A percentile compares a stretch with the other conserved stretches of the same genome.
phyloP scores from a whole-genome alignment of 2,329 filamentous ascomycete genomes.

The Colletotrichum chlorophyti region DNA sequence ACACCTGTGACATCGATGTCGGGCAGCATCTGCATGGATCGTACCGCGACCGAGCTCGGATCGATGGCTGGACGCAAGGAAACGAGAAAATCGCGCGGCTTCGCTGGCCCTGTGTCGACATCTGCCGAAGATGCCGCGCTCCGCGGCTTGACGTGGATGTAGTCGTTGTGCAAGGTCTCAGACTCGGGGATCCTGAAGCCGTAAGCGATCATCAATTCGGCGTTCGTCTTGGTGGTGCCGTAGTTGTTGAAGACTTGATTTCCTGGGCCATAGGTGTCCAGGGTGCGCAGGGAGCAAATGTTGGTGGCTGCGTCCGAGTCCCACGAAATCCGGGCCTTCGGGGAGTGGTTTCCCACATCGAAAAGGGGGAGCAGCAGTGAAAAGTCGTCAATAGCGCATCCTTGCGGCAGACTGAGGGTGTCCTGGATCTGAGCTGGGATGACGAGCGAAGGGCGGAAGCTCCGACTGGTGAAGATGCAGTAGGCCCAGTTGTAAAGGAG shows the following conservation, averaged over 20 bases:
- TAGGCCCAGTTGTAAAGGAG: conserved; percentile 69
- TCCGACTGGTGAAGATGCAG: conserved; percentile 69
- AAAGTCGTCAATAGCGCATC: conserved; percentile 62
- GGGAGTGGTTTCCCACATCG: conserved; percentile 76
- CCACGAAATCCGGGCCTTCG: conserved; percentile 67
- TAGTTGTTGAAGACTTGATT: conserved; percentile 75
- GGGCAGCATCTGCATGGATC: conserved; percentile 45
- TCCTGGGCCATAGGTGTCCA: conserved; percentile 44
- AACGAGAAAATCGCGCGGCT: conserved; percentile 54
- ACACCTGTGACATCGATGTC: conserved; percentile 33
- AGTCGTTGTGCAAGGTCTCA: conserved; percentile 62
- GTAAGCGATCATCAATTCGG: conserved; percentile 70
- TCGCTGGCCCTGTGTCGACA: conserved; percentile 28
- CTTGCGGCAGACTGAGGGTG: conserved; percentile 40
- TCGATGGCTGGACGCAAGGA: conserved; percentile 57
- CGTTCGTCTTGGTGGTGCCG: conserved; percentile 73
- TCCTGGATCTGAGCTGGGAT: conserved; percentile 43
- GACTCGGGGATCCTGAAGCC: conserved; percentile 63
- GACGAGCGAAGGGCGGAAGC: conserved; percentile 68
- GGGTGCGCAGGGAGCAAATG: conserved; percentile 53
- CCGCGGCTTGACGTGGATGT: conserved; percentile 61
- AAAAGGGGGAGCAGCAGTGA: conserved; percentile 74
- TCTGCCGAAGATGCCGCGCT: conserved; percentile 34
- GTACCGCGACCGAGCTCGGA: conserved; percentile 54
- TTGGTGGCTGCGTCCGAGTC: conserved; percentile 45